Base-by-base conservation (phyloP, 345 rosid genomes). In the Populus ilicifolia region DNA sequence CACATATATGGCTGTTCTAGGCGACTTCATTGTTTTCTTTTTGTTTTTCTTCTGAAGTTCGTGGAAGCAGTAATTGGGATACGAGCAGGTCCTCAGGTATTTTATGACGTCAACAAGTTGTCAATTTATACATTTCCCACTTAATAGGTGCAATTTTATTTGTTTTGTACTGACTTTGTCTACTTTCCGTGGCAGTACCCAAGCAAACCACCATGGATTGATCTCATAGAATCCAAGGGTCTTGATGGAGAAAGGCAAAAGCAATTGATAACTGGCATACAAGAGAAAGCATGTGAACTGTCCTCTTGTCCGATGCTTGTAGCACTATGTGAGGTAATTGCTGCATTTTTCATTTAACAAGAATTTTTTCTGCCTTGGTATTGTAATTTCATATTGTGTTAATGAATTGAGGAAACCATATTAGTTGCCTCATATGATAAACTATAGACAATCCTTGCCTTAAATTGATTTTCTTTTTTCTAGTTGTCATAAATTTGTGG, bases 281-380 rank as follows among this genome's bases (percentile, higher is more conserved):
- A 78, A 75, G 84, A 88, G 69, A 89, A 83, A 85, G 98, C 98
- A 46, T 63, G 17, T 50, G 87, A 92, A 54, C 89, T 91, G 50
- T 82, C 91, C 27, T 89, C 94, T 20, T 88, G 89, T 83, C 85
- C 81, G 73, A 91, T 95, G 97, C 90, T 95, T 46, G 92, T 95
- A 64, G 88, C 91, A 69, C 88, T 95, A 71, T 90, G 94, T 66
- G 99, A 95, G 99, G 98, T 95, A 90, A 84, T n/a, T 74, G 27
- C 30, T 63, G 27, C 68, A 62, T 61, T 66, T 30, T 36, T 20
- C 70, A 30, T 21, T 6, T 0, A 54, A 21, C 61, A 54, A 54
- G 61, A 21, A 2, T 54, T 54, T 54, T 54, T 54, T 54, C 25
- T 54, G 63, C 38, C 25, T 35, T 48, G 44, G 56, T 66, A 48